These are phyloP conservation scores for Pythium utonaiense DNA, from an alignment of 352 stramenopile species.

Conservation along the genomic window DNA sequence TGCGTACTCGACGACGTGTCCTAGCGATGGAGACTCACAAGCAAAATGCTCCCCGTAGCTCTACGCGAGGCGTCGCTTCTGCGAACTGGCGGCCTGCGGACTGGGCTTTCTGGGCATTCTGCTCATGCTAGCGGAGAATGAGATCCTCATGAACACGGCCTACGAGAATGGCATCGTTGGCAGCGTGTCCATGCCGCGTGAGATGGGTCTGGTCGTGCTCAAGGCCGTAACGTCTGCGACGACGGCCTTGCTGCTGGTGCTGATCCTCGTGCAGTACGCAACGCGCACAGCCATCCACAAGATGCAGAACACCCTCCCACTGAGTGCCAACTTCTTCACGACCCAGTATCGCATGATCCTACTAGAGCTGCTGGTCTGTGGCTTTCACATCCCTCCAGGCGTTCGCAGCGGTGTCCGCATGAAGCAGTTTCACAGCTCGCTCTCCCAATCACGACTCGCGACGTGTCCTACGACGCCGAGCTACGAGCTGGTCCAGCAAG, in stretches of 20 bases:
- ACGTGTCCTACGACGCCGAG: constrained; percentile 23
- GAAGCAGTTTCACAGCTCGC: constrained; percentile 39
- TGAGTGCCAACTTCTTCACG: constrained; percentile 25
- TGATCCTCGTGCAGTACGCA: constrained; percentile 51
- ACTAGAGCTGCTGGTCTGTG: constrained; percentile 56
- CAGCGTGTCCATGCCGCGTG: not conserved
- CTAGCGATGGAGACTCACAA: not conserved
- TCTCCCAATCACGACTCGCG: constrained; percentile 15
- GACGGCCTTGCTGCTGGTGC: constrained; percentile 35
- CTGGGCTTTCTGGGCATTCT: constrained; percentile 44
- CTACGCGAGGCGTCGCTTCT: constrained; percentile 41
- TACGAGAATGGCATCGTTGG: not conserved
- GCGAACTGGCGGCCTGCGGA: constrained; percentile 47
- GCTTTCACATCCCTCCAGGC: constrained; percentile 61
- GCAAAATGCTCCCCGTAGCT: constrained; percentile 27
- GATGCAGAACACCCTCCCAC: constrained; percentile 44
- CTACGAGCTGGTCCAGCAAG: constrained; percentile 28
- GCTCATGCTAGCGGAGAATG: constrained; percentile 72
- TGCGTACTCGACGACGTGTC: not conserved
- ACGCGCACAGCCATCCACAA: constrained; percentile 43
- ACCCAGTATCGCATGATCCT: constrained; percentile 31
- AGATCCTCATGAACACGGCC: constrained; percentile 35
- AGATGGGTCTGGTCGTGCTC: constrained; percentile 23
- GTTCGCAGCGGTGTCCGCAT: constrained; percentile 39
- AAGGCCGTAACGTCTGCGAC: constrained; percentile 37